Conservation (phyloP, 306 rosid species). For the Cucumis cinereus region DNA sequence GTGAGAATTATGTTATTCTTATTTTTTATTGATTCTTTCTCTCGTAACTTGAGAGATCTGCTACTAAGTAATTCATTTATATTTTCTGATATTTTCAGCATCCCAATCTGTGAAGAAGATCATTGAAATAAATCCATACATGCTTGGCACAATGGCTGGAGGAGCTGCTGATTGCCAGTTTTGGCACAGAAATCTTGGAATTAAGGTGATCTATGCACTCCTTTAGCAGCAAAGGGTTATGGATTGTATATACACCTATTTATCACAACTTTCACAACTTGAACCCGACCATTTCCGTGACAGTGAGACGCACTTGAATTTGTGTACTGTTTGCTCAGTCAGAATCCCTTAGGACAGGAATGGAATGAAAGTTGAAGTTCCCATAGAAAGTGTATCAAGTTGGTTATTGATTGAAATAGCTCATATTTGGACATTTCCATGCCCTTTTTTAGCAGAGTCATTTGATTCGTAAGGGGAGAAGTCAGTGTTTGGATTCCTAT, state of each 20-base stretch:
- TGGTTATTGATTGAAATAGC: background rate
- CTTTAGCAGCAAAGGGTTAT: too few relatives aligned
- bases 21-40: background rate
- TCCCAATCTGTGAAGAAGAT: constrained; percentile 83
- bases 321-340: background rate
- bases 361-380: background rate
- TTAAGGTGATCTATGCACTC: constrained; percentile 19
- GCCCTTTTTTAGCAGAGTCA: background rate
- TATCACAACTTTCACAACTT: background rate
- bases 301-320: too few relatives aligned
- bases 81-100: constrained; percentile 27
- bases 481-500: background rate
- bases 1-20: constrained; percentile 7
- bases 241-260: too few relatives aligned
- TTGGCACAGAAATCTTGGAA: constrained; percentile 42
- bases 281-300: background rate
- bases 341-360: background rate
- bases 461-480: background rate
- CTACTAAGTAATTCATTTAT: too few relatives aligned
- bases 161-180: constrained; percentile 53
- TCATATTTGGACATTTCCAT: background rate
- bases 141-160: constrained; percentile 51
- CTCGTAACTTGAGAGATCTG: too few relatives aligned
- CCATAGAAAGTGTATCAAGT: background rate
- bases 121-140: constrained; percentile 40